phyloP scores from a whole-genome alignment of 768 basidiomycete genomes.

The Melanogaster broomeanus region DNA sequence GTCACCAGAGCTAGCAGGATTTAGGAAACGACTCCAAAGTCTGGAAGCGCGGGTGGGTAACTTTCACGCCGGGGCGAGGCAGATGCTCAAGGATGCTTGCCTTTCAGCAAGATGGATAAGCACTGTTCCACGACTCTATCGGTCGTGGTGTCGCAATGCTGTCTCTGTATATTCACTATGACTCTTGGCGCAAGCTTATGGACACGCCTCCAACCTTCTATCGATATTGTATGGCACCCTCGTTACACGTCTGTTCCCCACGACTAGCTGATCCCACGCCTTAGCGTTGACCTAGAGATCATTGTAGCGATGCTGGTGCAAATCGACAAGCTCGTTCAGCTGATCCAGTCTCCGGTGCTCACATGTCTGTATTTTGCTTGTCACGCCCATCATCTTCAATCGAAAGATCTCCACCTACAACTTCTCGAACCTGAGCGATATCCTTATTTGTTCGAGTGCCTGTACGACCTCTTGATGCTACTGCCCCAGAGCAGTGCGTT shows the following conservation, averaged over 20 bases:
- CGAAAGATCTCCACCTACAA: constrained; percentile 81
- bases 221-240: constrained; percentile 79
- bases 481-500: constrained; percentile 97
- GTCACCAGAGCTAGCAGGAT: constrained; percentile 93
- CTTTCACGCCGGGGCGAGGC: neutral
- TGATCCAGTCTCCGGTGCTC: constrained; percentile 98
- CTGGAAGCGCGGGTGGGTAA: constrained; percentile 82
- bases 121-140: constrained; percentile 91
- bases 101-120: constrained; percentile 88
- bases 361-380: constrained; percentile 65
- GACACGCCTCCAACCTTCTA: constrained; percentile 94
- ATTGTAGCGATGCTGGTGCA: constrained; percentile 94
- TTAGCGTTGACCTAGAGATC: constrained; percentile 93
- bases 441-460: constrained; percentile 94
- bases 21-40: constrained; percentile 89
- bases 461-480: constrained; percentile 96
- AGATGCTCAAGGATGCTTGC: neutral
- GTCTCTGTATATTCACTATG: constrained; percentile 97
- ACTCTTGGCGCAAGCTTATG: constrained; percentile 95
- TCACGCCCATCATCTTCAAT: neutral
- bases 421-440: constrained; percentile 96
- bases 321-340: constrained; percentile 95
- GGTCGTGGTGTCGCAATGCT: constrained; percentile 98
- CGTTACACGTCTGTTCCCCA: neutral
- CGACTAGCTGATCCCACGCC: constrained; percentile 1